Percentiles rank a stretch among this genome's conserved stretches.
These are phyloP conservation scores for Vigna nakashimae DNA, from an alignment of 306 rosid genomes.

Conservation along the genomic window DNA sequence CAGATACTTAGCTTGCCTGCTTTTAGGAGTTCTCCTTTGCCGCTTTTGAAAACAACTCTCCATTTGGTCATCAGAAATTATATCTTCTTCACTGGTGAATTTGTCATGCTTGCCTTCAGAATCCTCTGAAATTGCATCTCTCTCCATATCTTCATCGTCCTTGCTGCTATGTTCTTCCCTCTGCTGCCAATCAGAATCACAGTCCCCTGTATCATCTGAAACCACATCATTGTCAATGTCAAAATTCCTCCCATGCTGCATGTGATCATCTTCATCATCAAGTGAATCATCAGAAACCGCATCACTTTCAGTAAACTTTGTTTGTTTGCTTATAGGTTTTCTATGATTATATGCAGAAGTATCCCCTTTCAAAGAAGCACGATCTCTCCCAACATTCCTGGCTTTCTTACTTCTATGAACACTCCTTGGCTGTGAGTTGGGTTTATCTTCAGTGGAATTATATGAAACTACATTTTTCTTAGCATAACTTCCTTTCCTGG, in stretches of 20 bases:
- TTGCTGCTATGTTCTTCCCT: conserved; percentile 61
- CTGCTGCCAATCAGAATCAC: conserved; percentile 56
- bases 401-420: conserved; percentile 58
- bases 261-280: conserved; percentile 44
- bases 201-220: conserved; percentile 56
- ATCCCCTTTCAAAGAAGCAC: conserved; percentile 48
- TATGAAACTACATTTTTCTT: conserved; percentile 52
- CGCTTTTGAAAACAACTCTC: conserved; percentile 37
- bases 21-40: conserved; percentile 41
- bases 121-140: conserved; percentile 50
- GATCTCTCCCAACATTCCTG: conserved; percentile 53
- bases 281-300: conserved; percentile 48
- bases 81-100: conserved; percentile 23
- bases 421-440: conserved; percentile 45
- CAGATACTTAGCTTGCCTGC: conserved; percentile 34
- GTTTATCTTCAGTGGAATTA: conserved; percentile 48
- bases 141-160: conserved; percentile 51
- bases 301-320: conserved; percentile 46
- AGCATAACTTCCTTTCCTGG: conserved; percentile 61
- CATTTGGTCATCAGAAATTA: conserved; percentile 38
- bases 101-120: conserved; percentile 41
- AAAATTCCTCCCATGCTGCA: conserved; percentile 36
- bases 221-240: conserved; percentile 44
- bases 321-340: conserved; percentile 42
- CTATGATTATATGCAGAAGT: conserved; percentile 38